These are phyloP conservation scores for Capronia coronata DNA, from an alignment of 2,329 filamentous ascomycete species.

Conservation along the genomic window DNA sequence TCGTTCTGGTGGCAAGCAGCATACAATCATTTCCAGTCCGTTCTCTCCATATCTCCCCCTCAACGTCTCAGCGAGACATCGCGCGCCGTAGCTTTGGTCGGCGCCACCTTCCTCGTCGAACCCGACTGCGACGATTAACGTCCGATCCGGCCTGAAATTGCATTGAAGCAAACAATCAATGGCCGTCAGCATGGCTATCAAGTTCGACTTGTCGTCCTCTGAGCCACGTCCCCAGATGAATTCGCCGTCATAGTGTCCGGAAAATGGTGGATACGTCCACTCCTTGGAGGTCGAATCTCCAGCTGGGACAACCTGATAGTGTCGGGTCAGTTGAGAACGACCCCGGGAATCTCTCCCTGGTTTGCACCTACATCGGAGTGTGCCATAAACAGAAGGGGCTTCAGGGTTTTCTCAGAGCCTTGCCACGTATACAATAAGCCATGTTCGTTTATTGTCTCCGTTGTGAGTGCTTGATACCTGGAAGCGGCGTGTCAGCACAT, in stretches of 20 bases:
- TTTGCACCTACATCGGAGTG: slow-evolving; percentile 50
- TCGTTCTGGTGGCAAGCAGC: slow-evolving; percentile 27
- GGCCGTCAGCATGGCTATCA: slow-evolving; percentile 52
- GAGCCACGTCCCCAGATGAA: slow-evolving; percentile 58
- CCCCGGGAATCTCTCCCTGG: background rate
- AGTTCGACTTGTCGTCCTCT: slow-evolving; percentile 55
- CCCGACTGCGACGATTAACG: slow-evolving; percentile 54
- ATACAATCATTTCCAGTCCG: slow-evolving; percentile 49
- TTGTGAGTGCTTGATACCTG: slow-evolving; percentile 14
- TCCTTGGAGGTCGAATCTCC: slow-evolving; percentile 43
- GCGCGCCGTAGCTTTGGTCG: slow-evolving; percentile 41
- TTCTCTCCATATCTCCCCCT: slow-evolving; percentile 47
- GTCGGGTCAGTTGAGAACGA: background rate
- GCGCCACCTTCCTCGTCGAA: slow-evolving; percentile 59
- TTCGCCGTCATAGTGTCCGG: slow-evolving; percentile 52
- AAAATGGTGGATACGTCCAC: slow-evolving; percentile 57
- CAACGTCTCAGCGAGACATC: slow-evolving; percentile 43
- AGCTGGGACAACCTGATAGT: slow-evolving; percentile 48
- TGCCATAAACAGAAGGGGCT: slow-evolving; percentile 55
- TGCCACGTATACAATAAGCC: slow-evolving; percentile 54
- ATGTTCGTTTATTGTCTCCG: slow-evolving; percentile 53
- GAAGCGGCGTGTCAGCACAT: background rate
- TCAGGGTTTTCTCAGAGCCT: slow-evolving; percentile 46
- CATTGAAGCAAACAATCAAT: slow-evolving; percentile 50
- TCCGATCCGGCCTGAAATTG: slow-evolving; percentile 49